These are phyloP conservation scores for Hypomyces rosellus DNA, from an alignment of 2,329 filamentous ascomycete species.

Conservation along the genomic window DNA sequence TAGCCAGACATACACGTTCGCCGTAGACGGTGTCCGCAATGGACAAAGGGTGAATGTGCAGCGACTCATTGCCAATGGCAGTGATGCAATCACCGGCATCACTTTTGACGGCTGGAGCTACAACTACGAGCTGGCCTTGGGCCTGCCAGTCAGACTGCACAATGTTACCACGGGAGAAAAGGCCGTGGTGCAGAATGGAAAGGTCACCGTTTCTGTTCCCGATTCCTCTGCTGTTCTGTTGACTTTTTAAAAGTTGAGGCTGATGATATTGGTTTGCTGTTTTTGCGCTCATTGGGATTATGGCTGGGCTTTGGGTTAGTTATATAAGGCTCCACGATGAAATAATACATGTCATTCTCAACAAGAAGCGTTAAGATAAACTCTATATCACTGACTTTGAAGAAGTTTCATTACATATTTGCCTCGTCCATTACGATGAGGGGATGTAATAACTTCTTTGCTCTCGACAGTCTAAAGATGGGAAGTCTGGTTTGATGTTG, in stretches of 20 bases:
- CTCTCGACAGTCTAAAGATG: no score
- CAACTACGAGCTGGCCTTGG: constrained; percentile 51
- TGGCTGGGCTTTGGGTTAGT: no score
- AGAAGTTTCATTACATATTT: no score
- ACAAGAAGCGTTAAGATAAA: no score
- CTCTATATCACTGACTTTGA: no score
- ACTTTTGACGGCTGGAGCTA: constrained; percentile 58
- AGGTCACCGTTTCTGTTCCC: constrained; percentile 30
- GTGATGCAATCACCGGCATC: constrained; percentile 55
- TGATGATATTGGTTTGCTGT: no score
- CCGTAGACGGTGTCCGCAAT: constrained; percentile 31
- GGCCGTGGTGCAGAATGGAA: constrained; percentile 29
- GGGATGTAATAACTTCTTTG: no score
- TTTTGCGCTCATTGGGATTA: no score
- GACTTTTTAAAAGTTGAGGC: constrained; percentile 18
- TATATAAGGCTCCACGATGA: no score
- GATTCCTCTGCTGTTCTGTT: constrained; percentile 38
- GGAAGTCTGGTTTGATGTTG: no score
- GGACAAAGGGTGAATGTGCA: constrained; percentile 31
- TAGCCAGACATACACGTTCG: constrained; percentile 30
- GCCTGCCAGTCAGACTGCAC: constrained; percentile 43
- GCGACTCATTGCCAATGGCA: constrained; percentile 54
- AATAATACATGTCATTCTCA: no score
- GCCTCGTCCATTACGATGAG: no score
- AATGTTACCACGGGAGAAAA: constrained; percentile 51